These are phyloP conservation scores for Pythium pyrilobum DNA, from an alignment of 352 stramenopile species.

Conservation along the genomic window DNA sequence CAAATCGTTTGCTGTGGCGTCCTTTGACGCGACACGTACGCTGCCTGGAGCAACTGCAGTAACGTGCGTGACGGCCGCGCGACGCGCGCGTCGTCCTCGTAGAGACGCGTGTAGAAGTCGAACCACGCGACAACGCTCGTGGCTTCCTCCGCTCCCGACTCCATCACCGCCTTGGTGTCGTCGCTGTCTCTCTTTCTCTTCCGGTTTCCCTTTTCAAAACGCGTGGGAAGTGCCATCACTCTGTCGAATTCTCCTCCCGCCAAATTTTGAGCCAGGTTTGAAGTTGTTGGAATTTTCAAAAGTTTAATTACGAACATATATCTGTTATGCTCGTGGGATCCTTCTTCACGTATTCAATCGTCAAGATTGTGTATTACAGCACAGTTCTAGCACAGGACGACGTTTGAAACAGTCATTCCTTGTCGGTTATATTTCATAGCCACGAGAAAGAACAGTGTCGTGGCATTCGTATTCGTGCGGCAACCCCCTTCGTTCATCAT, in stretches of 20 bases:
- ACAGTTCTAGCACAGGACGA: too few relatives aligned
- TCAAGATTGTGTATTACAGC: too few relatives aligned
- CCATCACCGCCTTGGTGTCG: background rate
- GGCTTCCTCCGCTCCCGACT: slow-evolving; percentile 7
- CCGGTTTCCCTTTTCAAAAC: background rate
- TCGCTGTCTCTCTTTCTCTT: background rate
- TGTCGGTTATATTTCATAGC: slow-evolving; percentile 14
- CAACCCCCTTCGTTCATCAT: slow-evolving; percentile 1
- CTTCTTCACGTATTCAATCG: too few relatives aligned
- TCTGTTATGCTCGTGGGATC: too few relatives aligned
- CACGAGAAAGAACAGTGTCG: slow-evolving; percentile 3
- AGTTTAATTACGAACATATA: slow-evolving; percentile 8
- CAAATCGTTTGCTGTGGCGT: too few relatives aligned
- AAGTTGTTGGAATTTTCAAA: slow-evolving; percentile 26
- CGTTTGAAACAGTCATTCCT: background rate
- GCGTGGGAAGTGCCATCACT: slow-evolving; percentile 16
- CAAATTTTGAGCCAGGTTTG: slow-evolving; percentile 18
- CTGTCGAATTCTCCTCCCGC: slow-evolving; percentile 7
- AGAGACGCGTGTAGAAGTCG: slow-evolving; percentile 14
- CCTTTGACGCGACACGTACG: slow-evolving; percentile 19
- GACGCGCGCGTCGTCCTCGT: slow-evolving; percentile 2
- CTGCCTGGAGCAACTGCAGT: slow-evolving; percentile 17
- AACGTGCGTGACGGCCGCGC: slow-evolving; percentile 17
- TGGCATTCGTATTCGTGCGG: slow-evolving; percentile 7
- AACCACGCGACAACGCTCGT: slow-evolving; percentile 28